Evolutionary conservation across 352 stramenopile genomes (phyloP).

Genomic region (Elongisporangium undulatum): DNA sequence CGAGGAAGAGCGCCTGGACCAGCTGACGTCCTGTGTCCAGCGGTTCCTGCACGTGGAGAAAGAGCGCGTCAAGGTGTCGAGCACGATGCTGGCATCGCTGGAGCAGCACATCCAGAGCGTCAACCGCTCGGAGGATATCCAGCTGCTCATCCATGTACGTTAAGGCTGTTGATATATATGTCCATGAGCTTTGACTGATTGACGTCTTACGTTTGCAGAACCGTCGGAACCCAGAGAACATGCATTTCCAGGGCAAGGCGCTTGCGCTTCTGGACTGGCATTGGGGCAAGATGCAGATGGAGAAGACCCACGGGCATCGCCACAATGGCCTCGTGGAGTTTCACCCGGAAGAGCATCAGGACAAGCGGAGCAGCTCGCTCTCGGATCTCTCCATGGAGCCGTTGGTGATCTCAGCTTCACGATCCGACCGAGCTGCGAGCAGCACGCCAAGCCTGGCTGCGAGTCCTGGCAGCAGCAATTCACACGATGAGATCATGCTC

Average conservation of each 20-base stretch:
- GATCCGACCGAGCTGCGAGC: not conserved
- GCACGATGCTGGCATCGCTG: constrained; percentile 53
- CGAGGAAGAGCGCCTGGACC: constrained; percentile 78
- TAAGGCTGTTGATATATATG: not conserved
- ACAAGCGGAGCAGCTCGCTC: constrained; percentile 6
- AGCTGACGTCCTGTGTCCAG: constrained; percentile 63
- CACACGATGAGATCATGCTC: constrained; percentile 45
- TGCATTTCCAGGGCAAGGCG: constrained; percentile 87
- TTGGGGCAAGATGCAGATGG: constrained; percentile 52
- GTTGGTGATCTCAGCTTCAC: constrained; percentile 8
- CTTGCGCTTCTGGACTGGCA: constrained; percentile 85
- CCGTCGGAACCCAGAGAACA: constrained; percentile 75
- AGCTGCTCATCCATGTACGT: constrained; percentile 69
- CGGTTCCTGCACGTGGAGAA: constrained; percentile 76
- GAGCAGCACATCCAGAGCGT: constrained; percentile 56
- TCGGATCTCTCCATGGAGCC: constrained; percentile 9
- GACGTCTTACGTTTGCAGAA: constrained; percentile 22
- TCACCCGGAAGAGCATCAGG: not conserved
- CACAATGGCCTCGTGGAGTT: not conserved
- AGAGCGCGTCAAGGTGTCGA: constrained; percentile 56
- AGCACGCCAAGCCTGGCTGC: not conserved
- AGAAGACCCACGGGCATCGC: constrained; percentile 3
- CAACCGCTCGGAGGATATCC: constrained; percentile 76
- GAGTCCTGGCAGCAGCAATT: constrained; percentile 10
- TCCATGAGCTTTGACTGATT: not conserved